phyloP scores from a whole-genome alignment of 106 monocot species.

The Allium cepa region DNA sequence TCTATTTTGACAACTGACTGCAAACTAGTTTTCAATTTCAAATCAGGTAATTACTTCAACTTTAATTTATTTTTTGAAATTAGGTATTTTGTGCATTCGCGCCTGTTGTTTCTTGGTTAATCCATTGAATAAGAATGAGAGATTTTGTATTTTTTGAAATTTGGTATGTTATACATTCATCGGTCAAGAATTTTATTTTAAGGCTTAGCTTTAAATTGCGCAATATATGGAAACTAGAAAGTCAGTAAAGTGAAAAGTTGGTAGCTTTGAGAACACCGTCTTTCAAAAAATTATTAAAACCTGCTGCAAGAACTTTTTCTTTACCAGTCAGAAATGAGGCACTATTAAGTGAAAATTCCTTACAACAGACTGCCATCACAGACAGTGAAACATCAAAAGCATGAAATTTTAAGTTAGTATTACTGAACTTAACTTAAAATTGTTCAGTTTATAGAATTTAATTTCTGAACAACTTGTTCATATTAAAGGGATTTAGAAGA shows the following conservation, averaged over 20 bases:
- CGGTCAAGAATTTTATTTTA: constrained; percentile 7
- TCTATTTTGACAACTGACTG: too few relatives aligned
- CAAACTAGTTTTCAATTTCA: too few relatives aligned
- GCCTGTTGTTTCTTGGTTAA: too few relatives aligned
- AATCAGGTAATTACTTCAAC: too few relatives aligned
- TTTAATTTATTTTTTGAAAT: too few relatives aligned
- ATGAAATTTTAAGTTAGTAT: not conserved
- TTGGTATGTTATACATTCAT: not conserved
- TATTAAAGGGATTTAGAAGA: constrained; percentile 16
- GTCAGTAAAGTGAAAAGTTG: not conserved
- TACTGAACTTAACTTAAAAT: not conserved
- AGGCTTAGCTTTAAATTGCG: constrained; percentile 2
- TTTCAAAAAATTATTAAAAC: constrained; percentile 7
- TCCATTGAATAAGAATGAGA: too few relatives aligned
- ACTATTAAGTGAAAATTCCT: not conserved
- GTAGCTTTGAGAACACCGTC: constrained; percentile 2
- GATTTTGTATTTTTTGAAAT: too few relatives aligned
- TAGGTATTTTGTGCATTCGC: too few relatives aligned
- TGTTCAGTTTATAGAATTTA: not conserved
- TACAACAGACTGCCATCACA: not conserved
- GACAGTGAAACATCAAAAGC: not conserved
- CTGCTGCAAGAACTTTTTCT: constrained; percentile 3
- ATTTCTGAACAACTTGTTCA: not conserved
- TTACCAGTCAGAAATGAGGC: not conserved
- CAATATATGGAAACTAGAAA: not conserved